Percentiles rank a stretch among this genome's conserved stretches.
phyloP scores from a whole-genome alignment of 331 rosid genomes.

The Phaseolus coccineus region DNA sequence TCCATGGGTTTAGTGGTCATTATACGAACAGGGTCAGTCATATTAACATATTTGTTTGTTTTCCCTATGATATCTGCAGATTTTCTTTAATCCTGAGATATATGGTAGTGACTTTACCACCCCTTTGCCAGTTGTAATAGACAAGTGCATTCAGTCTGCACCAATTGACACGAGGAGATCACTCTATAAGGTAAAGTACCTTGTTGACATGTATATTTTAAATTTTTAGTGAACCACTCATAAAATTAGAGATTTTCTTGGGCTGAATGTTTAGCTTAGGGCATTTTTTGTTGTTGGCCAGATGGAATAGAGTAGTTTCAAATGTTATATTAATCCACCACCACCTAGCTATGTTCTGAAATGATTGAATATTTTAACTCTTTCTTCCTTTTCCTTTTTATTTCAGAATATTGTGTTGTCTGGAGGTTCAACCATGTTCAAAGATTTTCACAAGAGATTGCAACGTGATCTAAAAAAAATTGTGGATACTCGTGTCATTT shows the following conservation, averaged over 20 bases:
- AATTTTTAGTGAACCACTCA: slow-evolving; percentile 5
- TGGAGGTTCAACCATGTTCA: slow-evolving; percentile 99
- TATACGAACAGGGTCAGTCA: slow-evolving; percentile 14
- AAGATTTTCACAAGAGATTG: slow-evolving; percentile 97
- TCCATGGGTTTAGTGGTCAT: slow-evolving; percentile 24
- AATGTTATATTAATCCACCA: slow-evolving; percentile 17
- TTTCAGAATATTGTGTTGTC: slow-evolving; percentile 93
- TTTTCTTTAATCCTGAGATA: slow-evolving; percentile 98
- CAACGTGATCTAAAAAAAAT: slow-evolving; percentile 95
- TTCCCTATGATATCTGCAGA: slow-evolving; percentile 55
- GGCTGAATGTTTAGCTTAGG: slow-evolving; percentile 18
- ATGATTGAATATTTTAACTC: slow-evolving; percentile 2
- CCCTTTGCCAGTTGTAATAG: slow-evolving; percentile 90
- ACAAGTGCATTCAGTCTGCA: slow-evolving; percentile 97
- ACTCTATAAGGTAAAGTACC: slow-evolving; percentile 79
- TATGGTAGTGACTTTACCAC: slow-evolving; percentile 81
- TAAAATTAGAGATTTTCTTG: slow-evolving; percentile 16
- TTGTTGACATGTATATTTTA: slow-evolving; percentile 1
- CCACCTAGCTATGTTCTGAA: slow-evolving; percentile 14
- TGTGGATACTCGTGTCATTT: slow-evolving; percentile 88
- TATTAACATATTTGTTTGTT: slow-evolving; percentile 19
- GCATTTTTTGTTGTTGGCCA: slow-evolving; percentile 38
- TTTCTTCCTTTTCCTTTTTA: slow-evolving; percentile 10
- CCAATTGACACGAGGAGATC: slow-evolving; percentile 99
- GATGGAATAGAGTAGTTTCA: neutral